Conservation (phyloP, 805 yeast genomes). For the Barnettozyma botsteinii region DNA sequence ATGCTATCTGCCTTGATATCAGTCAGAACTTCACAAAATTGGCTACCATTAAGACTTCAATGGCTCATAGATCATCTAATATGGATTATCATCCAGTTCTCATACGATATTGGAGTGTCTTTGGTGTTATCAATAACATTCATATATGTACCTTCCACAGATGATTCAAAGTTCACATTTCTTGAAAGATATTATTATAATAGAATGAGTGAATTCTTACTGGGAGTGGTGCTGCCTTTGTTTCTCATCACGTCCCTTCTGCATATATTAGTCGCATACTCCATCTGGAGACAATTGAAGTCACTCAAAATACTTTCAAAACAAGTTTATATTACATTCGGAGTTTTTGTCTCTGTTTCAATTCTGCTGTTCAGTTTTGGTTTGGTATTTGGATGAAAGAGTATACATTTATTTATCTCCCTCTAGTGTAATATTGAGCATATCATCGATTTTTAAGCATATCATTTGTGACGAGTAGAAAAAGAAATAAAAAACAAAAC, state of each 20-base stretch:
- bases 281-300: background rate
- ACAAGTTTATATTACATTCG: background rate
- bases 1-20: slow-evolving; percentile 4
- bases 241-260: slow-evolving; percentile 14
- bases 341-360: background rate
- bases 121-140: slow-evolving; percentile 34
- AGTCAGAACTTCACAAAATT: slow-evolving; percentile 10
- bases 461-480: too few species aligned
- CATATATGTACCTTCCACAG: slow-evolving; percentile 34
- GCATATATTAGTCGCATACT: slow-evolving; percentile 2
- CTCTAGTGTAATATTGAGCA: too few species aligned
- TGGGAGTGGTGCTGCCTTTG: slow-evolving; percentile 29
- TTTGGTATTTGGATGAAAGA: slow-evolving; percentile 1
- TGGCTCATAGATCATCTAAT: slow-evolving; percentile 8
- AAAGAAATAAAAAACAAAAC: too few species aligned
- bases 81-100: slow-evolving; percentile 12
- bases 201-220: slow-evolving; percentile 25
- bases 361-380: background rate
- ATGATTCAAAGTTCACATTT: slow-evolving; percentile 24
- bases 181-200: slow-evolving; percentile 31
- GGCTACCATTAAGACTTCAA: slow-evolving; percentile 14
- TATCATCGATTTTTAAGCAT: too few species aligned
- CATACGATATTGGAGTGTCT: slow-evolving; percentile 30
- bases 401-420: background rate
- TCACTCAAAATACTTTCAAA: background rate